These are phyloP conservation scores for Fragaria vesca DNA, from an alignment of 306 rosid species.

Conservation along the genomic window DNA sequence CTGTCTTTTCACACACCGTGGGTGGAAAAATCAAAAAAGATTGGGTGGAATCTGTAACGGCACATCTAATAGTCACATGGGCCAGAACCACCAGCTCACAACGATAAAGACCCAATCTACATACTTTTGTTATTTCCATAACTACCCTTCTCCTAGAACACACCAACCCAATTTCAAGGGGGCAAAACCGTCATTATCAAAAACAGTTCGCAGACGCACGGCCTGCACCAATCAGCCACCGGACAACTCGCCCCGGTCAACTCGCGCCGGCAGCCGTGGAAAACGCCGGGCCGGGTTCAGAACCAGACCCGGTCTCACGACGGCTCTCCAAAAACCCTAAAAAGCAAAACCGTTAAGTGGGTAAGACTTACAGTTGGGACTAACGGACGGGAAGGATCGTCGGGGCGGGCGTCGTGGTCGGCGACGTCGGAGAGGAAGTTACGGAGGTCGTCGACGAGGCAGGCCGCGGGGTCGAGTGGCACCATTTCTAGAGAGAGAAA, in stretches of 20 bases:
- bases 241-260: conserved; percentile 22
- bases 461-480: conserved; percentile 27
- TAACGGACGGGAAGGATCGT: conserved; percentile 36
- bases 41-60: conserved; percentile 5
- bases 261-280: background rate
- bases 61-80: background rate
- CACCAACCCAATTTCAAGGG: background rate
- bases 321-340: background rate
- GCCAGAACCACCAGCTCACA: conserved; percentile 8
- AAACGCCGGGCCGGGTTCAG: conserved; percentile 11
- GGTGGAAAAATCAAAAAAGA: background rate
- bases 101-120: background rate
- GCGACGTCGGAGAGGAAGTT: conserved; percentile 65
- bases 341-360: background rate
- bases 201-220: background rate
- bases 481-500: conserved; percentile 59
- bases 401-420: conserved; percentile 39
- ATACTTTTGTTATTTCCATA: background rate
- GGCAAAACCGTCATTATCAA: background rate
- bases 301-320: background rate
- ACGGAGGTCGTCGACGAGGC: conserved; percentile 63
- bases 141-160: background rate
- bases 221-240: conserved; percentile 4
- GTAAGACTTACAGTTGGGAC: conserved; percentile 72
- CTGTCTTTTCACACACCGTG: background rate